Evolutionary conservation across 306 rosid genomes (phyloP).

Genomic region (Leucaena leucocephala): DNA sequence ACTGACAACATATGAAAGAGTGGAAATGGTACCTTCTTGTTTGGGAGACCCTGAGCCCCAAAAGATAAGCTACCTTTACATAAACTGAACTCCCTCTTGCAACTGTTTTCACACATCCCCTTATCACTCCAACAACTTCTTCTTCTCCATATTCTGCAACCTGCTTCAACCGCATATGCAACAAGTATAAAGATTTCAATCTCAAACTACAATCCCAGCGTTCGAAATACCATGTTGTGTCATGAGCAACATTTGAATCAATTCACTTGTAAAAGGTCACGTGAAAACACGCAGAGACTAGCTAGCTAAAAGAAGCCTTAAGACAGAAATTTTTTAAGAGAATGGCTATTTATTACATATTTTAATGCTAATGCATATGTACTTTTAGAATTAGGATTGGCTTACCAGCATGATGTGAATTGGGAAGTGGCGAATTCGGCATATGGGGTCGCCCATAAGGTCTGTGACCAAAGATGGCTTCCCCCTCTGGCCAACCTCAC

Average conservation of each 20-base stretch:
- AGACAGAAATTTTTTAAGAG: too few relatives aligned
- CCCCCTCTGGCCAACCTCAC: constrained; percentile 73
- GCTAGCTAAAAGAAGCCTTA: too few relatives aligned
- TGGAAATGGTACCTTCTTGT: constrained; percentile 67
- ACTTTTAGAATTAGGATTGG: constrained; percentile 11
- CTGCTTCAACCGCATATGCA: constrained; percentile 39
- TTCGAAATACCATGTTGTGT: too few relatives aligned
- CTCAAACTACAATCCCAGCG: neutral
- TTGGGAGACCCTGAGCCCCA: constrained; percentile 91
- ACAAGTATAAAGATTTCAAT: neutral
- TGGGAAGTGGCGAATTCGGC: constrained; percentile 79
- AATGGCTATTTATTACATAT: too few relatives aligned
- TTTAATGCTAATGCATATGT: neutral
- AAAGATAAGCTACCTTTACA: constrained; percentile 74
- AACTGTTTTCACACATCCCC: constrained; percentile 88
- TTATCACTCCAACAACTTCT: constrained; percentile 73
- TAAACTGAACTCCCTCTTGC: constrained; percentile 58
- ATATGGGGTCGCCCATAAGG: constrained; percentile 84
- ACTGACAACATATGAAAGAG: constrained; percentile 24
- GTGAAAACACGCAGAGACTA: too few relatives aligned
- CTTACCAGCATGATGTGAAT: constrained; percentile 84
- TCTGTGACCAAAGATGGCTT: constrained; percentile 84
- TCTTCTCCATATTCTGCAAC: constrained; percentile 86
- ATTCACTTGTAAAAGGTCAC: too few relatives aligned
- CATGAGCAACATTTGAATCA: too few relatives aligned